Evolutionary conservation across 257 asterid species (phyloP).

Genomic region (Echium plantagineum): DNA sequence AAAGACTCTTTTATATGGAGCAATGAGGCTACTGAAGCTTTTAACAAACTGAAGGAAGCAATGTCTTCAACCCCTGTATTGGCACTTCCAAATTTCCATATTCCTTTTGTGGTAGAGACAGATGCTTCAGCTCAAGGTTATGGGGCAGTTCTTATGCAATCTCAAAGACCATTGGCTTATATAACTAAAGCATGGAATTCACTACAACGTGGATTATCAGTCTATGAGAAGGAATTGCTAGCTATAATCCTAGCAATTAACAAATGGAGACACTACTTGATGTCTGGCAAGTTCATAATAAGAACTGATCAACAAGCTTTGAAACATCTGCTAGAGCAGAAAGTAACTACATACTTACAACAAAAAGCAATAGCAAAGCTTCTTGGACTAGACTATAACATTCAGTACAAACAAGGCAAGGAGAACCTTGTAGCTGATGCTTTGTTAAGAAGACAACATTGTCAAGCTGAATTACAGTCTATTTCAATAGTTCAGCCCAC

Average conservation of each 20-base stretch:
- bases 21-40: background rate
- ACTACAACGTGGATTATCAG: background rate
- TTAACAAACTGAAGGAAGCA: background rate
- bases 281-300: background rate
- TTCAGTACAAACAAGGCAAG: background rate
- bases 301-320: background rate
- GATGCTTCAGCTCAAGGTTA: no score
- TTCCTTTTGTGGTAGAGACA: background rate
- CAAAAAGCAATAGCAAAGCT: slow-evolving; percentile 3
- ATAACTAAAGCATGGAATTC: background rate
- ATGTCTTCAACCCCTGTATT: no score
- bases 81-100: background rate
- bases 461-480: no score
- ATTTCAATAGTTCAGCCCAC: rapidly evolving
- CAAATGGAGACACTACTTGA: background rate
- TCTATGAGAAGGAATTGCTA: background rate
- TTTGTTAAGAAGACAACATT: no score
- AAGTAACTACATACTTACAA: background rate
- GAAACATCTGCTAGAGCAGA: slow-evolving; percentile 2
- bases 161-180: background rate
- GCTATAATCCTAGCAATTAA: background rate
- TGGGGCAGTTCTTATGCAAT: background rate
- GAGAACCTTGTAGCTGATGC: slow-evolving; percentile 9
- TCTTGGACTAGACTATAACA: background rate
- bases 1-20: background rate